These are phyloP conservation scores for Boletus eberwhitei DNA, from an alignment of 768 basidiomycete species.

Conservation along the genomic window DNA sequence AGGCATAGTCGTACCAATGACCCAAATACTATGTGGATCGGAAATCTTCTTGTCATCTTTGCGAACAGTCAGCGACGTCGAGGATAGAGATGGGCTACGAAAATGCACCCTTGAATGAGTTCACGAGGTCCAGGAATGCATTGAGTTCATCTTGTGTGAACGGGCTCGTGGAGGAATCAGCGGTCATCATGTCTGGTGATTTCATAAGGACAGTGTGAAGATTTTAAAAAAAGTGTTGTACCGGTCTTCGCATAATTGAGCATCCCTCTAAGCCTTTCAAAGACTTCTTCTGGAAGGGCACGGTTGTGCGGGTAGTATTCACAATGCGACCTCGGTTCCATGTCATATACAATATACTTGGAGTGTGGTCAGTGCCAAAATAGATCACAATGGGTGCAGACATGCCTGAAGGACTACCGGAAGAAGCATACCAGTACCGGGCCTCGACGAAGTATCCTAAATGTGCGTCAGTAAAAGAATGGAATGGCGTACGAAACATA, in stretches of 20 bases:
- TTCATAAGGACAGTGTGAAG: neutral
- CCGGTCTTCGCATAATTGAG: conserved; percentile 14
- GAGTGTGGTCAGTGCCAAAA: neutral
- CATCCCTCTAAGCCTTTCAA: conserved; percentile 14
- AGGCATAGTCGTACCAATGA: conserved; percentile 5
- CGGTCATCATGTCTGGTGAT: conserved; percentile 9
- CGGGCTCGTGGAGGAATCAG: conserved; percentile 15
- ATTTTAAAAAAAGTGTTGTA: neutral
- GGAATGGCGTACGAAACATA: neutral
- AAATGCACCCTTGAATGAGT: neutral
- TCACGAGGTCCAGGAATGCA: neutral
- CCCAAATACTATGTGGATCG: conserved; percentile 8
- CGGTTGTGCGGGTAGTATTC: conserved; percentile 13
- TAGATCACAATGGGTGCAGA: neutral
- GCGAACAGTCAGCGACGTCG: neutral
- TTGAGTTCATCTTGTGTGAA: too few species aligned
- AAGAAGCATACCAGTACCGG: conserved; percentile 11
- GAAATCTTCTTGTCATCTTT: neutral
- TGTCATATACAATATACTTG: neutral
- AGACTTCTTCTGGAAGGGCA: neutral
- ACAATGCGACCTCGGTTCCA: conserved; percentile 11
- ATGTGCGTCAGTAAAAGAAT: neutral
- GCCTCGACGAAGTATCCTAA: conserved; percentile 14
- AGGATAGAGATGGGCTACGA: neutral
- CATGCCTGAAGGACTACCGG: neutral